phyloP scores from a whole-genome alignment of 495 filamentous ascomycete species.

The Podospora pseudocomata region DNA sequence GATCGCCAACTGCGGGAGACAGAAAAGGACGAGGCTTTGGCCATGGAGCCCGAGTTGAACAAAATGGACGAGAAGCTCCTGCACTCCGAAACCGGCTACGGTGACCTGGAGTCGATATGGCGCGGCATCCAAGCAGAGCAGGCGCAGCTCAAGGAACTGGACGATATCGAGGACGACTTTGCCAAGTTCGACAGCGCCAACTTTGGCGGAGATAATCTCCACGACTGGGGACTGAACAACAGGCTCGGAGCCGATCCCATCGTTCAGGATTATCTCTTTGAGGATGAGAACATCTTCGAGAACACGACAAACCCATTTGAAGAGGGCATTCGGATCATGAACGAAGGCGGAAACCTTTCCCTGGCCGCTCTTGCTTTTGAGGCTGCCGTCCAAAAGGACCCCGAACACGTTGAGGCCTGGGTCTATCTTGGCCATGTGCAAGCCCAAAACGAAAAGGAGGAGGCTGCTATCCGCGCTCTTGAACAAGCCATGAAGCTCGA shows the following conservation, averaged over 20 bases:
- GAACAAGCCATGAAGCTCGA: conserved; percentile 89
- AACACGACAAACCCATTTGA: conserved; percentile 75
- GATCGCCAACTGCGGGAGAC: conserved; percentile 49
- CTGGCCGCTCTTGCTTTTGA: conserved; percentile 96
- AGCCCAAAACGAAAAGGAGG: conserved; percentile 97
- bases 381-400: conserved; percentile 85
- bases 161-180: conserved; percentile 58
- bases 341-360: conserved; percentile 87
- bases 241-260: conserved; percentile 60
- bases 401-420: conserved; percentile 88
- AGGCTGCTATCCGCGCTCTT: conserved; percentile 94
- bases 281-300: conserved; percentile 85
- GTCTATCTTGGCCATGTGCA: conserved; percentile 84
- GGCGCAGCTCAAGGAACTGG: conserved; percentile 63
- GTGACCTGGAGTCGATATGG: conserved; percentile 89
- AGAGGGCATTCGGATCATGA: conserved; percentile 87
- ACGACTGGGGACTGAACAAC: conserved; percentile 48
- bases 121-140: conserved; percentile 79
- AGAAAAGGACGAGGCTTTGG: conserved; percentile 61
- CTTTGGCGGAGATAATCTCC: conserved; percentile 67
- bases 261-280: conserved; percentile 88
- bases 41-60: conserved; percentile 86
- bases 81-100: conserved; percentile 59
- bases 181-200: conserved; percentile 65
- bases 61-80: conserved; percentile 65